Evolutionary conservation across 2,329 filamentous ascomycete species (phyloP), one percentile per base, ranked within the genome.

Genomic region (Hypoxylon sp.): DNA sequence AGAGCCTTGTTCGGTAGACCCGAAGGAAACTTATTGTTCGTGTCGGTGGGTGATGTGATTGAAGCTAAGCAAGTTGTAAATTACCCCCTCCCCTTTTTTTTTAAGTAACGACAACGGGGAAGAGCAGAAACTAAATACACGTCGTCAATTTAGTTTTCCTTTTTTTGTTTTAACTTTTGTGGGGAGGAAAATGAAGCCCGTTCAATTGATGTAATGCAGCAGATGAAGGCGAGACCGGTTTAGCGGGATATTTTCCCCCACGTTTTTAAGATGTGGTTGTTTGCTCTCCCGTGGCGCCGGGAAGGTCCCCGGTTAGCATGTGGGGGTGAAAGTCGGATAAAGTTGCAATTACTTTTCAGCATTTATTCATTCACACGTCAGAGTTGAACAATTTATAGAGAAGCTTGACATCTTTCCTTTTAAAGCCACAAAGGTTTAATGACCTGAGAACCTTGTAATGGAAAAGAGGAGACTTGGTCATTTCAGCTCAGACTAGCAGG

Each of bases 231-330:
- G 24, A 26, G 24, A 26, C 24, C 24, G 24, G 24, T 2, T 47
- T 28, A 10, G 22, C 13, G 44, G 22, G 44, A 47, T 26, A 26
- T 5, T 26, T 17, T 17, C 44, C 44, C 44, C 44, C 44, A 47
- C 44, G 44, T 47, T n/a, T 46, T 17, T 4, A n/a, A 41, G 17
- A 20, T 2, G 6, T 4, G 8, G 6, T 24, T 17, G 37, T 41
- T 41, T 41, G 37, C 56, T 46, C 46, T 55, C 57, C 51, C 57
- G 57, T 50, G 20, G 51, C 43, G 57, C 24, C 44, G 54, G 52
- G 46, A 55, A 19, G 54, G 44, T 44, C 11, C 30, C 30, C 30
- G 32, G 13, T 34, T 34, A 34, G 6, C 30, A 32, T 32, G 30
- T 32, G 30, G 30, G 30, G 30, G 30, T n/a, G 30, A 13, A 10